Percentiles rank a stretch among this genome's conserved stretches.
These are phyloP conservation scores for Globisporangium apiculatum DNA, from an alignment of 352 stramenopile genomes.

Conservation along the genomic window DNA sequence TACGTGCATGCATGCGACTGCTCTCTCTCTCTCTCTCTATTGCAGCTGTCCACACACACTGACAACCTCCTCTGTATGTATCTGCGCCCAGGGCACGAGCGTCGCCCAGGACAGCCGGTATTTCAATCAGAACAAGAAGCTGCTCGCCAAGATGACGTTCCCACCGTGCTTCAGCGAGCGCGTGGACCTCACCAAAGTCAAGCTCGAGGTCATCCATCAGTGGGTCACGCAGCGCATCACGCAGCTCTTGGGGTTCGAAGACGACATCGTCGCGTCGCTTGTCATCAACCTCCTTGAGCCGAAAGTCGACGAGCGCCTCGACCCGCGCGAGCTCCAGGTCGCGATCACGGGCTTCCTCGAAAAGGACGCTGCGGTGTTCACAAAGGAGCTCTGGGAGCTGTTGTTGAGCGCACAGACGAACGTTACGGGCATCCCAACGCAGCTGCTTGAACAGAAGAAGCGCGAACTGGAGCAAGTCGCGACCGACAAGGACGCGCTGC, in stretches of 20 bases:
- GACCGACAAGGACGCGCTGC: constrained; percentile 49
- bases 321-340: constrained; percentile 86
- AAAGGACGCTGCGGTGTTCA: constrained; percentile 79
- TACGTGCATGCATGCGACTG: constrained; percentile 7
- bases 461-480: constrained; percentile 68
- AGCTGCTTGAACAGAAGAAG: constrained; percentile 89
- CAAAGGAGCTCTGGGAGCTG: constrained; percentile 87
- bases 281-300: constrained; percentile 82
- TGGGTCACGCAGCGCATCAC: constrained; percentile 87
- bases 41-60: neutral
- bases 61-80: neutral
- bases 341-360: constrained; percentile 89
- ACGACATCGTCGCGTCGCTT: constrained; percentile 88
- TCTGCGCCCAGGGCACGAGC: constrained; percentile 34
- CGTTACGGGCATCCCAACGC: constrained; percentile 78
- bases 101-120: constrained; percentile 82
- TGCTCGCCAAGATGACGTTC: constrained; percentile 82
- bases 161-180: constrained; percentile 66
- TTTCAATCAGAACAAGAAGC: constrained; percentile 86
- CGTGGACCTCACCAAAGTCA: constrained; percentile 86
- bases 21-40: neutral
- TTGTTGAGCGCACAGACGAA: constrained; percentile 87
- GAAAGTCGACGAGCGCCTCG: constrained; percentile 57
- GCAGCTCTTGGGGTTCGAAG: constrained; percentile 85
- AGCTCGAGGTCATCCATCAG: constrained; percentile 86